Evolutionary conservation across 2,329 filamentous ascomycete genomes (phyloP), one percentile per base, ranked within the genome.

Genomic region (Gaeumannomyces tritici): DNA sequence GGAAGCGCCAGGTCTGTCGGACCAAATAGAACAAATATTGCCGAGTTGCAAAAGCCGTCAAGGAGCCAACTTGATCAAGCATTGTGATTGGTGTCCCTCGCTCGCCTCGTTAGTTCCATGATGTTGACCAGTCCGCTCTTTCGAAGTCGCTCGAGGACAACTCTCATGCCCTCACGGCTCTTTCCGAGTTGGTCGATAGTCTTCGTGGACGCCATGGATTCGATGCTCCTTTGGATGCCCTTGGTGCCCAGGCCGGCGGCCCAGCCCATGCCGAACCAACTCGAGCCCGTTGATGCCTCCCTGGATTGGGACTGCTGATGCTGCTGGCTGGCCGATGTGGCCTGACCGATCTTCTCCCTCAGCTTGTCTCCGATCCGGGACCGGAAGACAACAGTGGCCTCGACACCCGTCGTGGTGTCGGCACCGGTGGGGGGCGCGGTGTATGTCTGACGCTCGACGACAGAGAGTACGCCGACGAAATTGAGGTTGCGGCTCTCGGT

Each of bases 401-500:
- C 83, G 55, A 93, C 90, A 55, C 86, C 85, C 1, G 89, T 92
- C 66, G 75, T 77, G 21, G 73, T 70, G 56, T 31, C 29, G 24
- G 35, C 28, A 26, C 27, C 29, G 3, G 59, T 61, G 59, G 31
- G 60, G n/a, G 73, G 70, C 31, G 74, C 71, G 12, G 79, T 80
- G 74, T 91, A 95, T 63, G 83, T 76, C 71, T 95, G 90, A 67
- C 85, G 80, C 76, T 95, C 90, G 26, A 92, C 80, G 15, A 95
- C 89, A 59, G 86, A 90, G 54, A 95, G 76, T 24, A 95, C 88
- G 64, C 90, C 89, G 6, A 89, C 90, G 75, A 89, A 93, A 74
- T 93, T 91, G 61, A 95, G 79, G 69, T 95, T 95, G 66, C 85
- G 83, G 69, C 87, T 90, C 76, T 93, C 89, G 0, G 89, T 91